These are phyloP conservation scores for Bombardia bombarda DNA, from an alignment of 495 filamentous ascomycete genomes.

Conservation along the genomic window DNA sequence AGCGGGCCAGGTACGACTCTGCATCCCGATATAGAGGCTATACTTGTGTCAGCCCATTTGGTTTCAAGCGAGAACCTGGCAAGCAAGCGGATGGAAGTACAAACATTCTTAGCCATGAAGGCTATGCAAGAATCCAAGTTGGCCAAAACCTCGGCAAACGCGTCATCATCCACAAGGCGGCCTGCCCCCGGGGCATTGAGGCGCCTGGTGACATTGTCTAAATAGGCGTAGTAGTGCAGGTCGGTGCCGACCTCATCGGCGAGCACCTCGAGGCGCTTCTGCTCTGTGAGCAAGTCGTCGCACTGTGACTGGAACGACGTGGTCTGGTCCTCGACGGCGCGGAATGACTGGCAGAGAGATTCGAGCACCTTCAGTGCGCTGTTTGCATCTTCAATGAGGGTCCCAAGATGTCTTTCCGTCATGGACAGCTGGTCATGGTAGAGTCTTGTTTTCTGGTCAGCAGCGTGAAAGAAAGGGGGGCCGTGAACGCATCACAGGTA, in stretches of 20 bases:
- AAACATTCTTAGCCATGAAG: slow-evolving; percentile 77
- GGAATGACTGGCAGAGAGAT: slow-evolving; percentile 73
- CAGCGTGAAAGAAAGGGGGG: neutral
- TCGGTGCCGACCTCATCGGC: slow-evolving; percentile 78
- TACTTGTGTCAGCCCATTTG: slow-evolving; percentile 12
- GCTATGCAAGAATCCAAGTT: slow-evolving; percentile 82
- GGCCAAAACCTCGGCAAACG: slow-evolving; percentile 76
- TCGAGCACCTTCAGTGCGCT: slow-evolving; percentile 65
- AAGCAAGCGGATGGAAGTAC: neutral
- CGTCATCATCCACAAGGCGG: slow-evolving; percentile 69
- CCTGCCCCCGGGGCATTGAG: slow-evolving; percentile 88
- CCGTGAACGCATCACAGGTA: no score
- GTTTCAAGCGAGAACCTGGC: neutral
- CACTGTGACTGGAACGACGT: slow-evolving; percentile 86
- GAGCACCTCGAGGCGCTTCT: slow-evolving; percentile 64
- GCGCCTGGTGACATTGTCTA: slow-evolving; percentile 81
- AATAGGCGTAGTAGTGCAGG: slow-evolving; percentile 81
- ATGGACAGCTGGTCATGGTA: slow-evolving; percentile 73
- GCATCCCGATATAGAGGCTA: slow-evolving; percentile 80
- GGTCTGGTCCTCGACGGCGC: slow-evolving; percentile 79
- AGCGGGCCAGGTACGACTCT: slow-evolving; percentile 79
- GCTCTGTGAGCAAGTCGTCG: slow-evolving; percentile 71
- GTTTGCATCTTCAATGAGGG: slow-evolving; percentile 68
- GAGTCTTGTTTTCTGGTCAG: slow-evolving; percentile 41
- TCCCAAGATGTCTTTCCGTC: slow-evolving; percentile 70